Percentiles rank a stretch among this genome's conserved stretches.
Evolutionary conservation across 208 protist genomes (phyloP).

Genomic region (Acanthamoeba royreba): DNA sequence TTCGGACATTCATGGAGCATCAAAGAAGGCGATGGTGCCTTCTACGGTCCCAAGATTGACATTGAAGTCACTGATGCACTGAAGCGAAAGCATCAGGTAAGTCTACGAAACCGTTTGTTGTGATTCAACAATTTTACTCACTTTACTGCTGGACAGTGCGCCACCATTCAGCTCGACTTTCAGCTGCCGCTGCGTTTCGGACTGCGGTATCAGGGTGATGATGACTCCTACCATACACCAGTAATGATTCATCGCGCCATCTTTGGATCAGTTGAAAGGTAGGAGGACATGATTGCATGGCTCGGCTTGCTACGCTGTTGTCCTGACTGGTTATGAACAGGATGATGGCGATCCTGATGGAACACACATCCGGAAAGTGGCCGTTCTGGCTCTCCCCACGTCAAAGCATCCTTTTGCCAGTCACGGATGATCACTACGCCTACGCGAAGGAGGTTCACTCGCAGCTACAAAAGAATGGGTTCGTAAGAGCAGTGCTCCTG

Average conservation of each 20-base stretch:
- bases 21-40: constrained; percentile 75
- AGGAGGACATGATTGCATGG: no score
- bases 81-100: neutral
- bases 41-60: constrained; percentile 82
- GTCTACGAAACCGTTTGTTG: no score
- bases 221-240: constrained; percentile 43
- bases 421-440: constrained; percentile 24
- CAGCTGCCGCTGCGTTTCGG: constrained; percentile 75
- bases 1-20: constrained; percentile 51
- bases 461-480: neutral
- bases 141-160: constrained; percentile 59
- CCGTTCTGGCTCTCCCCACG: constrained; percentile 70
- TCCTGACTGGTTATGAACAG: neutral
- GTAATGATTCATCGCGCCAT: constrained; percentile 71
- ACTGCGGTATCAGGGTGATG: constrained; percentile 55
- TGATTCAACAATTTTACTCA: neutral
- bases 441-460: neutral
- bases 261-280: constrained; percentile 67
- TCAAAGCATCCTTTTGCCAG: constrained; percentile 51
- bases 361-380: constrained; percentile 62
- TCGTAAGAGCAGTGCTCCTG: neutral
- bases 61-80: constrained; percentile 52
- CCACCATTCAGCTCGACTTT: constrained; percentile 81
- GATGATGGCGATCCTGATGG: constrained; percentile 65
- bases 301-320: neutral